phyloP scores from a whole-genome alignment of 176 grass and related monocot species.

The Carex littledalei region DNA sequence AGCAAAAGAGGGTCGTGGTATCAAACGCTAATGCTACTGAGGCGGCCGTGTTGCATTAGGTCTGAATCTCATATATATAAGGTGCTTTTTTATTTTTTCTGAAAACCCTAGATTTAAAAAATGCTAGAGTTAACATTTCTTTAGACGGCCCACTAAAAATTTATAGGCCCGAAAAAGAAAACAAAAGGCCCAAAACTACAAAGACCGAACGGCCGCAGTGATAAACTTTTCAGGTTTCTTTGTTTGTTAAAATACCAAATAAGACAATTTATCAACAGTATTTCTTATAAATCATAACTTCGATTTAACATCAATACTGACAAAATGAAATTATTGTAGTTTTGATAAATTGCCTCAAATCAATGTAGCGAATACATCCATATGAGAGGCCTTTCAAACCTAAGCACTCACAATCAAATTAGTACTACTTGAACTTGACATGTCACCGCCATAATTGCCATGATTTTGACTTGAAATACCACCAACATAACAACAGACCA shows the following conservation, averaged over 20 bases:
- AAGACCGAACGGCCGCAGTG: no score
- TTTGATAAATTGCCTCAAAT: neutral
- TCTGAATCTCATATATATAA: neutral
- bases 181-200: no score
- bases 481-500: neutral
- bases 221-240: no score
- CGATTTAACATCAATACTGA: neutral
- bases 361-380: neutral
- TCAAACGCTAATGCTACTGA: neutral
- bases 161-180: no score
- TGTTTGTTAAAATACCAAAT: no score
- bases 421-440: neutral
- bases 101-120: neutral
- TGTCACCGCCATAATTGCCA: neutral
- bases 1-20: neutral
- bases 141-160: no score
- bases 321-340: neutral
- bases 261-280: neutral
- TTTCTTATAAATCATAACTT: neutral
- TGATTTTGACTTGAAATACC: neutral
- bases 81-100: neutral
- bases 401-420: neutral
- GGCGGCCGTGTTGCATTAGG: neutral
- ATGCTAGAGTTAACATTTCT: no score
- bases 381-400: constrained; percentile 1